Percentiles rank a stretch among this genome's conserved stretches.
Conservation (phyloP, 495 filamentous ascomycete genomes). For the Penicillium waksmanii region DNA sequence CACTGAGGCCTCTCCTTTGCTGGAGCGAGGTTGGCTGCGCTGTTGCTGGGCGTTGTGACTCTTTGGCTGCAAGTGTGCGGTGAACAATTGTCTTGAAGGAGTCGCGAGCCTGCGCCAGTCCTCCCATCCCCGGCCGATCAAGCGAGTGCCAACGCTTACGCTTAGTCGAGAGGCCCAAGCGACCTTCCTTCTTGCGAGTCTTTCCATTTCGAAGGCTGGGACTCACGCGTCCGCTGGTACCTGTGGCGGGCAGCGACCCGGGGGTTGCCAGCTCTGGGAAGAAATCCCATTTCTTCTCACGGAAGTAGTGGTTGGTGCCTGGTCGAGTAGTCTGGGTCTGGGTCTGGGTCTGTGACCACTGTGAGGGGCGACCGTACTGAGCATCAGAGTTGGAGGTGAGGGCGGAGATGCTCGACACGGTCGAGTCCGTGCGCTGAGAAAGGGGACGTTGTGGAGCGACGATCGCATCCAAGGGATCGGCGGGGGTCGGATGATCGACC, state of each 20-base stretch:
- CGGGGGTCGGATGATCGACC: slow-evolving; percentile 27
- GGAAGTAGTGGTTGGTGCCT: slow-evolving; percentile 49
- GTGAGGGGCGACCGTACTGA: slow-evolving; percentile 28
- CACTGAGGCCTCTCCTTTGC: not conserved
- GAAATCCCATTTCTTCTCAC: slow-evolving; percentile 55
- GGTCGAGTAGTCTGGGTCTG: slow-evolving; percentile 3
- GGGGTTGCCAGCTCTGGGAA: slow-evolving; percentile 49
- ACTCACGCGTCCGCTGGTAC: slow-evolving; percentile 15
- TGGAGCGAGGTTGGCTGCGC: slow-evolving; percentile 4
- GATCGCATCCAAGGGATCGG: slow-evolving; percentile 14
- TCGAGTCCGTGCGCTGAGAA: slow-evolving; percentile 21
- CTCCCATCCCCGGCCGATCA: slow-evolving; percentile 26
- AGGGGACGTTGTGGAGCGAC: slow-evolving; percentile 19
- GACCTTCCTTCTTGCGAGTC: slow-evolving; percentile 32
- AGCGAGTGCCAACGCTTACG: slow-evolving; percentile 32
- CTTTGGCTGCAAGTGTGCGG: slow-evolving; percentile 33
- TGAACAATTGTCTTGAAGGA: slow-evolving; percentile 46
- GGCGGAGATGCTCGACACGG: slow-evolving; percentile 7
- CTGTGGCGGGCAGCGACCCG: slow-evolving; percentile 25
- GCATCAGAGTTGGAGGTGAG: slow-evolving; percentile 19
- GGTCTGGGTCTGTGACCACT: slow-evolving; percentile 21
- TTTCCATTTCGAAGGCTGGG: slow-evolving; percentile 9
- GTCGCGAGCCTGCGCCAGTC: slow-evolving; percentile 36
- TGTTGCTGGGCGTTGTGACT: slow-evolving; percentile 25
- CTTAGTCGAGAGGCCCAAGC: slow-evolving; percentile 29